Percentiles rank a stretch among this genome's conserved stretches.
These are phyloP conservation scores for Hirsutella minnesotensis DNA, from an alignment of 2,329 filamentous ascomycete genomes.

Conservation along the genomic window DNA sequence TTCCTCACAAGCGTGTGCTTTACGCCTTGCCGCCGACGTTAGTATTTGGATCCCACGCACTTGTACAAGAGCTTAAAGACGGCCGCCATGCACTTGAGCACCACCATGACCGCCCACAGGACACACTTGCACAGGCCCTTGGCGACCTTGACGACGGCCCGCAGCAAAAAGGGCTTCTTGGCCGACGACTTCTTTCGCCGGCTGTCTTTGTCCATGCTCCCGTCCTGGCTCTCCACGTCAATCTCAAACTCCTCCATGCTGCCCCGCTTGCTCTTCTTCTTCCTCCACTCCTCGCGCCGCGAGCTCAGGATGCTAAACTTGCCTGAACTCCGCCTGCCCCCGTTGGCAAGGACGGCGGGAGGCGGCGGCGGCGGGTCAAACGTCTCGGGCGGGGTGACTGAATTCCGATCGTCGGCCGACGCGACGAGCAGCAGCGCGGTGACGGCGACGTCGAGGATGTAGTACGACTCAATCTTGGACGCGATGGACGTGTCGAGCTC, in stretches of 20 bases:
- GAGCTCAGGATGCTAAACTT: conserved; percentile 19
- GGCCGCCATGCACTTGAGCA: conserved; percentile 39
- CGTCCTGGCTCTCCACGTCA: conserved; percentile 51
- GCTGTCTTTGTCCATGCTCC: conserved; percentile 24
- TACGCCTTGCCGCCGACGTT: conserved; percentile 6
- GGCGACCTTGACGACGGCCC: conserved; percentile 36
- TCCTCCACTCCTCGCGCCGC: conserved; percentile 16
- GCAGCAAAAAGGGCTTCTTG: conserved; percentile 36
- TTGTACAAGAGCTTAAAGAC: conserved; percentile 39
- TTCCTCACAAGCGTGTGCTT: too few species aligned
- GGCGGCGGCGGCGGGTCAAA: conserved; percentile 45
- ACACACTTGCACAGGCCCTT: conserved; percentile 44
- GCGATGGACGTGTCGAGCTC: conserved; percentile 52
- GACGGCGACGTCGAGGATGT: conserved; percentile 50
- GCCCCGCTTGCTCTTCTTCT: conserved; percentile 19
- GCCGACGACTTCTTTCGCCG: conserved; percentile 25
- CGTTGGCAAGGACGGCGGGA: conserved; percentile 11
- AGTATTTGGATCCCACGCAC: conserved; percentile 34
- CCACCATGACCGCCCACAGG: conserved; percentile 44
- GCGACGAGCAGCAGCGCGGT: conserved; percentile 49
- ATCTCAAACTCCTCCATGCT: conserved; percentile 44
- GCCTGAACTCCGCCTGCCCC: conserved; percentile 10
- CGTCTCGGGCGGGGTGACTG: conserved; percentile 28
- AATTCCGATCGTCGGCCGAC: conserved; percentile 40
- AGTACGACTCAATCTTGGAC: conserved; percentile 46